Percentiles rank a stretch among this genome's conserved stretches.
Conservation (phyloP, 805 yeast species). For the Ogataea naganishii region DNA sequence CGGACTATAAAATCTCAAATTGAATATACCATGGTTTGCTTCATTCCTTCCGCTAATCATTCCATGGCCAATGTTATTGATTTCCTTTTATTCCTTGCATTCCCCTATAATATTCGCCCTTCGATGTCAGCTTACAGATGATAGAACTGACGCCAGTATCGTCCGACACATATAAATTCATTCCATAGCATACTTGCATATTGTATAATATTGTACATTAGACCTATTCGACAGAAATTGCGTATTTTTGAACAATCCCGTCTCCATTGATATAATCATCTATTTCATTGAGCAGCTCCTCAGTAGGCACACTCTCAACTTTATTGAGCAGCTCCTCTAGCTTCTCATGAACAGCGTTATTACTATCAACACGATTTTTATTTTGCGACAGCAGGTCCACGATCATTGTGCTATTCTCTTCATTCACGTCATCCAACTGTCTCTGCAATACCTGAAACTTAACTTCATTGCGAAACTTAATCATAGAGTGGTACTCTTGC, state of each 20-base stretch:
- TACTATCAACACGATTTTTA: conserved; percentile 1
- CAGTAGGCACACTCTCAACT: conserved; percentile 6
- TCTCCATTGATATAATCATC: conserved; percentile 5
- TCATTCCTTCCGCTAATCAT: too few relatives aligned
- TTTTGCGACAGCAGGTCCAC: background rate
- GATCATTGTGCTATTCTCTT: conserved; percentile 6
- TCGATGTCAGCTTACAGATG: too few relatives aligned
- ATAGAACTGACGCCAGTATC: too few relatives aligned
- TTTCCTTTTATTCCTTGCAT: too few relatives aligned
- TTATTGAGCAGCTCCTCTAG: conserved; percentile 6
- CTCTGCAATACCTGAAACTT: conserved; percentile 4
- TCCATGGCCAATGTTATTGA: too few relatives aligned
- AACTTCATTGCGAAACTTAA: conserved; percentile 10
- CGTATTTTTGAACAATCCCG: conserved; percentile 5
- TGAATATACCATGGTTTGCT: too few relatives aligned
- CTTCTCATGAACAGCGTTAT: background rate
- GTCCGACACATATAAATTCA: too few relatives aligned
- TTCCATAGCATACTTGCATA: too few relatives aligned
- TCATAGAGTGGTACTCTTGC: conserved; percentile 14
- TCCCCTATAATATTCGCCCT: too few relatives aligned
- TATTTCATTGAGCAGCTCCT: conserved; percentile 4
- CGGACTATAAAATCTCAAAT: too few relatives aligned
- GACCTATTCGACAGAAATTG: too few relatives aligned
- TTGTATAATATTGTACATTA: too few relatives aligned
- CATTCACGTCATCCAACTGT: conserved; percentile 2